Base-by-base conservation (phyloP, 139 green algal species). In the Chlamydomonas applanata region DNA sequence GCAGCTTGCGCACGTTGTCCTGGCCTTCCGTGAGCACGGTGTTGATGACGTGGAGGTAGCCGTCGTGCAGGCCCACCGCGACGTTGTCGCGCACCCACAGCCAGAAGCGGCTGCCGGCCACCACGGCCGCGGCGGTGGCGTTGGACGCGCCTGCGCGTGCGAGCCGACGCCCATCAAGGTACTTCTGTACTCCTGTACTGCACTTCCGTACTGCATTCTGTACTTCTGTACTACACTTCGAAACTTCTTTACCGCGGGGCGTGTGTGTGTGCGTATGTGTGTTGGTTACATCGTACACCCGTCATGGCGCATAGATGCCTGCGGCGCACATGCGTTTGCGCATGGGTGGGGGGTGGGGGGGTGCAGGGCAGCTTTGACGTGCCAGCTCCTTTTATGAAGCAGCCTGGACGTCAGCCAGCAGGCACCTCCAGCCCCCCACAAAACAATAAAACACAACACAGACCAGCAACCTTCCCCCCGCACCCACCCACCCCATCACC, bases 11-110 rank as follows among this genome's bases (percentile, higher is more conserved):
- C 2, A 79, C 57, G 29, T 77, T 83, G 61, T 61, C 45, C 57
- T 79, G 76, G 49, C 32, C 53, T 33, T 56, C 32, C 13, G 27
- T 24, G 14, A 71, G 0, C 25, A 79, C 74, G 22, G 45, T 73
- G 65, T 83, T 74, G 30, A 82, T 61, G 9, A 65, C 69, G 4
- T 63, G 63, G 20, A 87, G 32, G 53, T 83, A 83, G 22, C 46
- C 70, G 1, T 29, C 27, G 33, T 79, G 67, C 61, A 83, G 59
- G 9, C 29, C 34, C 4, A 61, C 70, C 19, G 59, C 68, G 46
- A 71, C 77, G 29, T 83, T 87, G 36, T 60, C 77, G 30, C 68
- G 71, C 17, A 87, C 13, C 33, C 69, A 83, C 61, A 81, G 46
- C 75, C 74, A 80, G 74, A 75, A 75, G 40, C 74, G 74, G 74